Evolutionary conservation across 768 basidiomycete genomes (phyloP).

Genomic region (Collybiopsis luxurians): DNA sequence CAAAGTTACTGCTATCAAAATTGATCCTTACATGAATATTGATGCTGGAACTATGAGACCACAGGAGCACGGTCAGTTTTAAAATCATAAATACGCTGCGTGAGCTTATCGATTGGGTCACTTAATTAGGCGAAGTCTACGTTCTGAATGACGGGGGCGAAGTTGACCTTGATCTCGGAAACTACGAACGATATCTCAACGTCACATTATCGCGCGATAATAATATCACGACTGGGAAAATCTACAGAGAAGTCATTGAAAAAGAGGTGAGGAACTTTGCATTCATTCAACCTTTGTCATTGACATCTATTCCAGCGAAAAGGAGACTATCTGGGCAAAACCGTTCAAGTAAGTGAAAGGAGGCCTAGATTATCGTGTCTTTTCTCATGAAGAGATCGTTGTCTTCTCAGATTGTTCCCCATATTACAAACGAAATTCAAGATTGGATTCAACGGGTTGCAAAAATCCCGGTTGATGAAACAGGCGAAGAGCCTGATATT

Average conservation of each 20-base stretch:
- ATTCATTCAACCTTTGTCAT: constrained; percentile 1
- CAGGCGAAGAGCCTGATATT: constrained; percentile 89
- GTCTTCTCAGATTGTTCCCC: constrained; percentile 82
- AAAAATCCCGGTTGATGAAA: constrained; percentile 92
- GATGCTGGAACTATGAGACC: constrained; percentile 99
- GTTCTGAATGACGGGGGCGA: constrained; percentile 98
- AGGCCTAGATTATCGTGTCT: neutral
- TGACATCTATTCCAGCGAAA: constrained; percentile 48
- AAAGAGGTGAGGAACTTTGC: constrained; percentile 67
- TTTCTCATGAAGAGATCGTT: neutral
- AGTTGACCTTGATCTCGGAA: constrained; percentile 96
- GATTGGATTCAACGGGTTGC: constrained; percentile 98
- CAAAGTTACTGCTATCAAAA: constrained; percentile 99
- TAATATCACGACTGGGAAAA: constrained; percentile 98
- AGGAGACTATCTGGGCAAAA: constrained; percentile 92
- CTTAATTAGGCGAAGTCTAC: constrained; percentile 84
- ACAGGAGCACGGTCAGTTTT: constrained; percentile 88
- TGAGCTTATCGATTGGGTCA: constrained; percentile 11
- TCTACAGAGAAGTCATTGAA: constrained; percentile 95
- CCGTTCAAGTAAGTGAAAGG: constrained; percentile 71
- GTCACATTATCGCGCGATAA: constrained; percentile 93
- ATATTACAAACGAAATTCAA: constrained; percentile 95
- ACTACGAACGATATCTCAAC: constrained; percentile 97
- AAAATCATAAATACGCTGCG: neutral
- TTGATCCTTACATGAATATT: constrained; percentile 99